Conservation (phyloP, 176 grass and related monocot genomes). For the Cocos nucifera region DNA sequence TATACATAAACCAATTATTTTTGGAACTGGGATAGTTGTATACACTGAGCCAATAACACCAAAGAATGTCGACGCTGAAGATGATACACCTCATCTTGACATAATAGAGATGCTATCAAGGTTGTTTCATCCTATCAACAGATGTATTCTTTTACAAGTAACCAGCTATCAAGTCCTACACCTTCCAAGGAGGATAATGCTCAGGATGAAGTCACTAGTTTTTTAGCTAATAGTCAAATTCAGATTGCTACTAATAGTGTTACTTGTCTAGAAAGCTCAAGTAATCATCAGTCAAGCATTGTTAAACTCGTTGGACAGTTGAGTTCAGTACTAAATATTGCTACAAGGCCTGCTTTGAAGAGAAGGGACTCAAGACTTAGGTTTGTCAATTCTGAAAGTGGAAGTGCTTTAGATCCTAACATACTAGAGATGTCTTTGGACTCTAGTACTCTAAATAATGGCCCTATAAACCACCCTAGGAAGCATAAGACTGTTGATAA, state of each 20-base stretch:
- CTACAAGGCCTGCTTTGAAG: constrained; percentile 40
- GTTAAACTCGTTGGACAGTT: constrained; percentile 27
- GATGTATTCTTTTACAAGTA: constrained; percentile 52
- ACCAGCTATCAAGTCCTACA: constrained; percentile 85
- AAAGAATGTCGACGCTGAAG: too few relatives aligned
- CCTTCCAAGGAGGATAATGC: constrained; percentile 56
- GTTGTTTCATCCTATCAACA: constrained; percentile 77
- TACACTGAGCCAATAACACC: too few relatives aligned
- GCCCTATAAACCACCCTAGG: constrained; percentile 15
- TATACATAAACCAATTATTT: too few relatives aligned
- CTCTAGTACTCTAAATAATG: constrained; percentile 25
- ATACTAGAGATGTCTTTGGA: constrained; percentile 18
- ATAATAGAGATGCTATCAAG: constrained; percentile 73
- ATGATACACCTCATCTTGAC: too few relatives aligned
- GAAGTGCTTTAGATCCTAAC: constrained; percentile 25
- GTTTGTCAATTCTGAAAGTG: constrained; percentile 50
- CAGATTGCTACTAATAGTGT: constrained; percentile 20
- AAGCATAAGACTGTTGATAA: constrained; percentile 52
- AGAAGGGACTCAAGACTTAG: constrained; percentile 81
- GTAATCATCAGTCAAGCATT: constrained; percentile 24
- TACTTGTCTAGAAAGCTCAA: constrained; percentile 16
- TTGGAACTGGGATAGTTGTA: too few relatives aligned
- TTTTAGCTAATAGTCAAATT: constrained; percentile 30
- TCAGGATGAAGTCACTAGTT: constrained; percentile 57
- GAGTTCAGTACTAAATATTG: constrained; percentile 24